Evolutionary conservation across 768 basidiomycete genomes (phyloP).

Genomic region (Tulasnella sp.): DNA sequence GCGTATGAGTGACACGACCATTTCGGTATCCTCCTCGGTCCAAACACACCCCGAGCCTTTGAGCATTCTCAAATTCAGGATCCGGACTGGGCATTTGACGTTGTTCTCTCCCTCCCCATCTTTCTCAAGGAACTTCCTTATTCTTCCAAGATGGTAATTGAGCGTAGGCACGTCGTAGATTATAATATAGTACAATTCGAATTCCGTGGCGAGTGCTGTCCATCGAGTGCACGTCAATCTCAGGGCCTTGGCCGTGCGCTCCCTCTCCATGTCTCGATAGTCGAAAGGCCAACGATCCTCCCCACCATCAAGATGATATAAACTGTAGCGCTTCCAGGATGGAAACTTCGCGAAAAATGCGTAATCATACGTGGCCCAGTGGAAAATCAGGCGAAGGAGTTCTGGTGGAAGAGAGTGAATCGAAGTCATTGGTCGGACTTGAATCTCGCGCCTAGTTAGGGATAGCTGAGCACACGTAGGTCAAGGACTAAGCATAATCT

Average conservation of each 20-base stretch:
- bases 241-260: not conserved
- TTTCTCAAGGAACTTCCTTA: not conserved
- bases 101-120: not conserved
- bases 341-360: not conserved
- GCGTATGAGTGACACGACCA: not conserved
- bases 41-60: not conserved
- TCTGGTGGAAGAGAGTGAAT: not conserved
- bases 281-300: not conserved
- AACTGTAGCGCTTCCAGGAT: not conserved
- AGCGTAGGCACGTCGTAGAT: not conserved
- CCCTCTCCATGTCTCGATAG: not conserved
- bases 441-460: no score
- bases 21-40: conserved; percentile 10
- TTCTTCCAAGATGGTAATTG: not conserved
- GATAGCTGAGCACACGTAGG: no score
- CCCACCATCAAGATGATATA: no score
- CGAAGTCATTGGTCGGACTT: not conserved
- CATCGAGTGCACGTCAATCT: not conserved
- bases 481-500: no score
- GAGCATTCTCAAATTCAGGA: not conserved
- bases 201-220: not conserved
- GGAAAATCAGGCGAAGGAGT: not conserved
- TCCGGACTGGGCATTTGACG: not conserved
- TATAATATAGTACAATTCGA: not conserved
- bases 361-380: not conserved